phyloP scores from a whole-genome alignment of 1,139 yeast species.

The Taiozyma sp. region DNA sequence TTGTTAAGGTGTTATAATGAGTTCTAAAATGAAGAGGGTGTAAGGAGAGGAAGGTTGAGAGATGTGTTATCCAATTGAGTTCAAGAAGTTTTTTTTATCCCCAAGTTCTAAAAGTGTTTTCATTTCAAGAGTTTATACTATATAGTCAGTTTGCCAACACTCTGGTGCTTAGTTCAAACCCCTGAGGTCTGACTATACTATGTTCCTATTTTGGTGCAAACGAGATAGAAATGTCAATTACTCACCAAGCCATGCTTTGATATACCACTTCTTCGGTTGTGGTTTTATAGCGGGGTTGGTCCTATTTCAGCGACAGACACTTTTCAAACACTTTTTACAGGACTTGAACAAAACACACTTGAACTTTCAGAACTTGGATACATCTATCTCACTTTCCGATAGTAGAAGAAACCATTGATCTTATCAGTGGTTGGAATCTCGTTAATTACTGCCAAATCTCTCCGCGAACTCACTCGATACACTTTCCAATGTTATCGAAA shows the following conservation, averaged over 20 bases:
- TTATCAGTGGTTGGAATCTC: not conserved
- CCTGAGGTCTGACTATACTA: constrained; percentile 40
- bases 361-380: not conserved
- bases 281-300: constrained; percentile 44
- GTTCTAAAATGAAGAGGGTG: not conserved
- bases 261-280: constrained; percentile 17
- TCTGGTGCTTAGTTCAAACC: constrained; percentile 70
- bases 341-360: not conserved
- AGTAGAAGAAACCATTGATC: not conserved
- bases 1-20: constrained; percentile 5
- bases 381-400: not conserved
- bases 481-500: not conserved
- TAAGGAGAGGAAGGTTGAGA: not conserved
- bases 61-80: not conserved
- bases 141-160: constrained; percentile 75
- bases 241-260: constrained; percentile 55
- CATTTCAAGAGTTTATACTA: constrained; percentile 1
- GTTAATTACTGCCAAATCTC: not conserved
- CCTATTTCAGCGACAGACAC: constrained; percentile 56
- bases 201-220: constrained; percentile 97
- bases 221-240: constrained; percentile 68
- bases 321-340: constrained; percentile 6
- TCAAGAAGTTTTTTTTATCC: not conserved
- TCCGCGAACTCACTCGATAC: not conserved
- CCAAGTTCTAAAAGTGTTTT: not conserved